Evolutionary conservation across 805 yeast genomes (phyloP), one percentile per base, ranked within the genome.

Genomic region (Ogataea neopini): DNA sequence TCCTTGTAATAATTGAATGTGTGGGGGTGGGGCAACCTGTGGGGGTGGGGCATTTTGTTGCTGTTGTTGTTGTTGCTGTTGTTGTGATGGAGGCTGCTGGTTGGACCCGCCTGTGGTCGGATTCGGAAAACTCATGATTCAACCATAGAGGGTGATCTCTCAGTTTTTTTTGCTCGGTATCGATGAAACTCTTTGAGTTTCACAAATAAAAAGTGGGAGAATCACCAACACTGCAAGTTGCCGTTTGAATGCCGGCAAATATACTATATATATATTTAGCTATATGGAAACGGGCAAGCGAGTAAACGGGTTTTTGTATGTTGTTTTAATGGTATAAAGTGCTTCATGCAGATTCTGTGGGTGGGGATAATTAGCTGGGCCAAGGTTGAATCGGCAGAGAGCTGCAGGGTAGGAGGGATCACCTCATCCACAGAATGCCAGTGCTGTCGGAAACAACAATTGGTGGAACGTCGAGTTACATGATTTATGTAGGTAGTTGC

Each of bases 331-430:
- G 35, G 23, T 32, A 20, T 20, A 18, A n/a, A 33, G 30, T 30
- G 33, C 38, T 33, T 17, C 33, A 39, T 42, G 45, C 45, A 42
- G 33, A 33, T 23, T n/a, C 45, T 42, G 45, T 42, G 23, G 45
- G 33, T 18, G 42, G 42, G 39, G 39, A 42, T 42, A 33, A 42
- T 32, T 42, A 22, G 33, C 20, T 25, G 25, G 22, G 42, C 42
- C 33, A 15, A 25, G 25, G 30, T 15, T 39, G 19, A 39, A 17
- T 39, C 42, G 42, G 42, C 42, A 39, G 42, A 39, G 33, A 25
- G 42, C 42, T 39, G 42, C 42, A 39, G 33, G 42, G 42, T 39
- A 15, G 34, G 23, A 28, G 45, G 15, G 33, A 32, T 42, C 39
- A 42, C 40, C 45, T 42, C 45, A 42, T 42, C 45, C 40, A 33